These are phyloP conservation scores for Aureobasidium namibiae DNA, from an alignment of 2,329 filamentous ascomycete genomes.

Conservation along the genomic window DNA sequence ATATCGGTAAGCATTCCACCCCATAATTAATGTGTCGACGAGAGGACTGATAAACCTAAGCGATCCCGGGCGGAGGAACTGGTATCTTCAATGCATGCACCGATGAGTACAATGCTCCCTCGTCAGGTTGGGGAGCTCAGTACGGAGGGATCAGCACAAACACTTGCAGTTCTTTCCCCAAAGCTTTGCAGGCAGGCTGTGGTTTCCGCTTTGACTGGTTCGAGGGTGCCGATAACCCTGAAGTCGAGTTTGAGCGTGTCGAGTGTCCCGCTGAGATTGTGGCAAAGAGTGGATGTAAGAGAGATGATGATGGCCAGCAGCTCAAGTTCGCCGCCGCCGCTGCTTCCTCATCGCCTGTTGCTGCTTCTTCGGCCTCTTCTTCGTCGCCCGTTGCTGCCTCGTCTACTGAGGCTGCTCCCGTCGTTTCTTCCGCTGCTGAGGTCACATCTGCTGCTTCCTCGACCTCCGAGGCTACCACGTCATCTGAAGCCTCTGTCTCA, in stretches of 20 bases:
- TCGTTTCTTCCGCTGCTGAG: slow-evolving; percentile 11
- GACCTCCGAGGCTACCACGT: not conserved
- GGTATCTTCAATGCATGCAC: slow-evolving; percentile 44
- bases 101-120: slow-evolving; percentile 34
- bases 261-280: slow-evolving; percentile 46
- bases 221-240: slow-evolving; percentile 49
- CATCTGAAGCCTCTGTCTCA: not conserved
- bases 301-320: slow-evolving; percentile 17
- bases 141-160: slow-evolving; percentile 51
- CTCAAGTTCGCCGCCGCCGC: slow-evolving; percentile 11
- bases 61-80: slow-evolving; percentile 45
- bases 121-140: slow-evolving; percentile 47
- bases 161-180: slow-evolving; percentile 46
- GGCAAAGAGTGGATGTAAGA: slow-evolving; percentile 34
- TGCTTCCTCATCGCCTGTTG: slow-evolving; percentile 4
- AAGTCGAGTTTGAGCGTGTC: slow-evolving; percentile 37
- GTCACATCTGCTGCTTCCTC: not conserved
- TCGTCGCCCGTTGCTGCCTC: slow-evolving; percentile 5
- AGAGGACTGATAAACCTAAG: no score
- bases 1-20: no score
- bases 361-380: slow-evolving; percentile 13
- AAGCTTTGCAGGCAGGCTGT: slow-evolving; percentile 48
- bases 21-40: no score
- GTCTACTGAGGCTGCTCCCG: slow-evolving; percentile 10
- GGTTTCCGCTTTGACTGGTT: slow-evolving; percentile 57